phyloP scores from a whole-genome alignment of 192 early-diverging fungal genomes.

The Linnemannia schmuckeri region DNA sequence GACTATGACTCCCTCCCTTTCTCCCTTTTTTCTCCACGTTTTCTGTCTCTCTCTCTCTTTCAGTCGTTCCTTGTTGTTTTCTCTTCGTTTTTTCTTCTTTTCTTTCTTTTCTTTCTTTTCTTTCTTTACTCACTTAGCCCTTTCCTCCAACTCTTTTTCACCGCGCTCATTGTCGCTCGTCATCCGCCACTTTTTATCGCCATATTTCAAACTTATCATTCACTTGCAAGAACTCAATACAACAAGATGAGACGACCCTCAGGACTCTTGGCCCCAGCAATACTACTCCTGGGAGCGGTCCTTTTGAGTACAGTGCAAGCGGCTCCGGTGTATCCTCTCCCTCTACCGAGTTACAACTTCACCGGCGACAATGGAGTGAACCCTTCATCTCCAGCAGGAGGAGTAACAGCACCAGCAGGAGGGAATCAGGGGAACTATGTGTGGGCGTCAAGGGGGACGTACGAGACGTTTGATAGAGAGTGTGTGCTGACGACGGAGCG shows the following conservation, averaged over 20 bases:
- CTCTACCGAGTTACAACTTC: neutral
- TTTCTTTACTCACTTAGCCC: neutral
- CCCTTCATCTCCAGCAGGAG: neutral
- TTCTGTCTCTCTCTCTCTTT: neutral
- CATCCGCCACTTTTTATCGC: too few species aligned
- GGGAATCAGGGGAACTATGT: neutral
- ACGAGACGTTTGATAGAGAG: neutral
- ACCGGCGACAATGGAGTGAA: neutral
- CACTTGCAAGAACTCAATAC: too few species aligned
- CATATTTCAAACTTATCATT: too few species aligned
- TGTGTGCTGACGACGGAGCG: neutral
- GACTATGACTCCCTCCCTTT: neutral
- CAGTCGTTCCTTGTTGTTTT: neutral
- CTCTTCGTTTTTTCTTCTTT: too few species aligned
- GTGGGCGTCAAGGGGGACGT: neutral
- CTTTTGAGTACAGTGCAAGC: too few species aligned
- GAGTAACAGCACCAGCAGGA: neutral
- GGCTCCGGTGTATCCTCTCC: neutral
- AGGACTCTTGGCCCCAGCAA: too few species aligned
- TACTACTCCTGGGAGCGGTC: too few species aligned
- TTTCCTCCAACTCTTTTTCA: too few species aligned
- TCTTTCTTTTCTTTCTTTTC: neutral
- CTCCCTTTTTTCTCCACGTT: neutral
- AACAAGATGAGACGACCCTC: too few species aligned
- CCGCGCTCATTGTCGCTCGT: too few species aligned